phyloP scores from a whole-genome alignment of 192 early-diverging fungal genomes.

The Chytriomyces sp. region DNA sequence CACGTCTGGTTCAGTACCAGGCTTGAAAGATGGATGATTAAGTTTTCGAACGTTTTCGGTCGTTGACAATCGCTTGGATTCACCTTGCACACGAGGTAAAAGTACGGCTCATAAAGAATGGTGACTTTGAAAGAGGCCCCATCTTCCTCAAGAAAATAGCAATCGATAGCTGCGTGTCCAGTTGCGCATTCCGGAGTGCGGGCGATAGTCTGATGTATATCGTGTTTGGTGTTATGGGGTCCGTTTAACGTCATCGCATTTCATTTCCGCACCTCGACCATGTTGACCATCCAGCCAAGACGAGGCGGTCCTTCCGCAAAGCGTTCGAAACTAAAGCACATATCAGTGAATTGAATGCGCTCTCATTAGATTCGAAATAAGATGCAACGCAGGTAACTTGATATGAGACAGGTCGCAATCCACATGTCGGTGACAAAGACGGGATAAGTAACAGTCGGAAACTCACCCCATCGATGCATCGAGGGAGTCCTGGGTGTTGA shows the following conservation, averaged over 20 bases:
- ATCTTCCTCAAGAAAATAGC: slow-evolving; percentile 91
- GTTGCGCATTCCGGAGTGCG: slow-evolving; percentile 33
- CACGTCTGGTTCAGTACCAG: slow-evolving; percentile 78
- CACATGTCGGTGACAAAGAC: too few species aligned
- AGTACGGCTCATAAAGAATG: slow-evolving; percentile 85
- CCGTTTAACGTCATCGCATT: background rate
- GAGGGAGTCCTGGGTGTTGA: slow-evolving; percentile 34
- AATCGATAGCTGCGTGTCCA: slow-evolving; percentile 80
- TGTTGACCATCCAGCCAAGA: slow-evolving; percentile 95
- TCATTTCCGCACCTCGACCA: slow-evolving; percentile 73
- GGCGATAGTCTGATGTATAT: slow-evolving; percentile 23
- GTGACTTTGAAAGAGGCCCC: slow-evolving; percentile 89
- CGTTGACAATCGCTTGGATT: background rate
- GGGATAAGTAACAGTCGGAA: too few species aligned
- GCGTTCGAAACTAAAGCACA: slow-evolving; percentile 25
- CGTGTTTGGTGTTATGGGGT: background rate
- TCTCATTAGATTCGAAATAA: too few species aligned
- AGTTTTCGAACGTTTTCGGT: too few species aligned
- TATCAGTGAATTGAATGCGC: too few species aligned
- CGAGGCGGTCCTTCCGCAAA: slow-evolving; percentile 45
- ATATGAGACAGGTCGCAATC: too few species aligned
- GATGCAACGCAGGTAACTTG: too few species aligned
- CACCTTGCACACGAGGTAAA: slow-evolving; percentile 85
- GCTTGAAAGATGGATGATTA: slow-evolving; percentile 34
- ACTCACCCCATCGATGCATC: slow-evolving; percentile 50